Base-by-base conservation (phyloP, 345 rosid genomes). In the Salix caprea region DNA sequence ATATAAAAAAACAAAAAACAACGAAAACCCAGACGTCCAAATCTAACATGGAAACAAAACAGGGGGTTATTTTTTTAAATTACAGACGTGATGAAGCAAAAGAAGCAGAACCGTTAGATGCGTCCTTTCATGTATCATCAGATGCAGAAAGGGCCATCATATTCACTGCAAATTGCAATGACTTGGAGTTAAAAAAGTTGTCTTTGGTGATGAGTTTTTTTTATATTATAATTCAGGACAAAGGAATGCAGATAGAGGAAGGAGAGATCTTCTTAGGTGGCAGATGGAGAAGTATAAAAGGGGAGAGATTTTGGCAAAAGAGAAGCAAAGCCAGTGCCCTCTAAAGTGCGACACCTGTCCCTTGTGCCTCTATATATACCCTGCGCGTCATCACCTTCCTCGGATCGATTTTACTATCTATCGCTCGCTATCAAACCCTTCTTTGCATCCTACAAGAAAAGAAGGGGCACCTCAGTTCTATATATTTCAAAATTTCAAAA, bases 321-420 rank as follows among this genome's bases (percentile, higher is more conserved):
- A 24, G 70, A 67, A 23, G 80, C 65, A 70, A 70, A 14, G 67
- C 39, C 37, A 65, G 61, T 76, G 79, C 74, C 87, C 52, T 70
- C 76, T 71, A 73, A 82, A 72, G 56, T 4, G 72, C 65, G 90
- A 76, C 88, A 91, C 88, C 88, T 87, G 86, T 84, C 80, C 67
- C 77, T 69, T 69, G 5, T 50, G 66, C 77, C 79, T 85, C 84
- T 79, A 60, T 80, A 81, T 64, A 37, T 72, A 79, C 75, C 52
- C 71, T 50, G 71, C 91, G 85, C 89, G 89, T 84, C 72, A 72
- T 65, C 65, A 78, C 76, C 64, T 23, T 23, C 64, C 8, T 54
- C 75, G 7, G 64, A 42, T 48, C 64, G 67, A 67, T 44, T 23
- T 66, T 71, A 21, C 62, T 10, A 21, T 2, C n/a, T 21, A n/a